Percentiles rank a stretch among this genome's conserved stretches.
phyloP scores from a whole-genome alignment of 331 rosid genomes.

The Saraca asoca region DNA sequence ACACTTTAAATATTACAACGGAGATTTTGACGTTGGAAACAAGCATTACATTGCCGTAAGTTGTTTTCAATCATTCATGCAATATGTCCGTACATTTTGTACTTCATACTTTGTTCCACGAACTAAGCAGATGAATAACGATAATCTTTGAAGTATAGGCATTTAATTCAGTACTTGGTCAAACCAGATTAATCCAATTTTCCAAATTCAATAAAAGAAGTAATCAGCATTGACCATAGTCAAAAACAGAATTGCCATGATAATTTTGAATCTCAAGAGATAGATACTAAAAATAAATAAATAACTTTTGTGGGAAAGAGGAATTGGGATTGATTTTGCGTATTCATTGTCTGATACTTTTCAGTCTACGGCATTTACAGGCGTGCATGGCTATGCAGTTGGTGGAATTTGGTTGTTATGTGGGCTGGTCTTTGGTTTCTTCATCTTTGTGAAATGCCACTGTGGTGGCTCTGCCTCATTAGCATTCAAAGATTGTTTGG shows the following conservation, averaged over 20 bases:
- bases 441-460: conserved; percentile 39
- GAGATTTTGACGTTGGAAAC: conserved; percentile 54
- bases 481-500: conserved; percentile 35
- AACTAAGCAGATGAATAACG: too few species aligned
- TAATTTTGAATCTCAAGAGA: too few species aligned
- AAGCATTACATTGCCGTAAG: conserved; percentile 76
- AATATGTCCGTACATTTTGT: too few species aligned
- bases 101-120: too few species aligned
- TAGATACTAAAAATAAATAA: too few species aligned
- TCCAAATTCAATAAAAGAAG: too few species aligned
- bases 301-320: background rate
- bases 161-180: too few species aligned
- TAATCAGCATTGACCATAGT: too few species aligned
- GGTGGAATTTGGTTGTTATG: conserved; percentile 67
- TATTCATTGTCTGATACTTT: conserved; percentile 59
- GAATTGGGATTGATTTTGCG: conserved; percentile 34
- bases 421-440: conserved; percentile 56
- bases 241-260: too few species aligned
- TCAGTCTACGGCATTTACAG: conserved; percentile 93
- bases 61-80: background rate
- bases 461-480: conserved; percentile 35
- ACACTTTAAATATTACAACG: conserved; percentile 58
- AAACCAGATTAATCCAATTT: too few species aligned
- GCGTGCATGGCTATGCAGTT: conserved; percentile 70
- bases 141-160: too few species aligned